Conservation (phyloP, 768 basidiomycete genomes). For the Fistulinella prunicolor region DNA sequence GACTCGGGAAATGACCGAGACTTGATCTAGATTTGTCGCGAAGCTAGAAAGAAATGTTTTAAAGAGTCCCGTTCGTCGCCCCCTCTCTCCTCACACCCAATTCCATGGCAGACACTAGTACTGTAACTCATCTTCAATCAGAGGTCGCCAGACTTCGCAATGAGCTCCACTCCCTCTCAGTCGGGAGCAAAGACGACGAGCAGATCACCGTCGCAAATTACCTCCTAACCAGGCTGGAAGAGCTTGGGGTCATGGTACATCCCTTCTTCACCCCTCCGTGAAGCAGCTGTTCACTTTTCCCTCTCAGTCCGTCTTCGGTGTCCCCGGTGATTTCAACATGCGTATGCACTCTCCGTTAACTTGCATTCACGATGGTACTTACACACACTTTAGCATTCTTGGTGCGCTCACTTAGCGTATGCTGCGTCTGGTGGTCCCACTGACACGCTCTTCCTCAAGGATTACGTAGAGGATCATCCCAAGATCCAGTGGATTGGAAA, state of each 20-base stretch:
- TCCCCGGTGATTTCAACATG: constrained; percentile 87
- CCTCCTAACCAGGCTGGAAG: constrained; percentile 57
- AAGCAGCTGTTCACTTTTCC: not conserved
- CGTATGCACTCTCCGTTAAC: constrained; percentile 30
- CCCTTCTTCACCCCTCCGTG: not conserved
- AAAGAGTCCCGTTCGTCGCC: not conserved
- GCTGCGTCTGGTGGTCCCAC: not conserved
- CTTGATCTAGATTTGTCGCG: not conserved
- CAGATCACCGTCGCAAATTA: constrained; percentile 56
- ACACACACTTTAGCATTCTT: constrained; percentile 23
- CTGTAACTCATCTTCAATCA: constrained; percentile 33
- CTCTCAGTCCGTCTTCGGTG: constrained; percentile 70
- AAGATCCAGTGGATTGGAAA: constrained; percentile 85
- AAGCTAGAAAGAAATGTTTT: not conserved
- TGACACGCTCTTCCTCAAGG: constrained; percentile 39
- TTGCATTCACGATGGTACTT: not conserved
- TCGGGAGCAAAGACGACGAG: constrained; percentile 31
- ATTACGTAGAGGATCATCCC: constrained; percentile 78
- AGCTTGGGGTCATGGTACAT: constrained; percentile 61
- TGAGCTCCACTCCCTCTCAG: constrained; percentile 42
- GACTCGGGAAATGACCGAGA: no score
- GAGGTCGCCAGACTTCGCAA: constrained; percentile 47
- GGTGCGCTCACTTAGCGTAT: constrained; percentile 14
- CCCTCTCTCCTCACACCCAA: not conserved
- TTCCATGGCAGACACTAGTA: constrained; percentile 14